Conservation (phyloP, 345 rosid species). For the Cochlearia excelsa region DNA sequence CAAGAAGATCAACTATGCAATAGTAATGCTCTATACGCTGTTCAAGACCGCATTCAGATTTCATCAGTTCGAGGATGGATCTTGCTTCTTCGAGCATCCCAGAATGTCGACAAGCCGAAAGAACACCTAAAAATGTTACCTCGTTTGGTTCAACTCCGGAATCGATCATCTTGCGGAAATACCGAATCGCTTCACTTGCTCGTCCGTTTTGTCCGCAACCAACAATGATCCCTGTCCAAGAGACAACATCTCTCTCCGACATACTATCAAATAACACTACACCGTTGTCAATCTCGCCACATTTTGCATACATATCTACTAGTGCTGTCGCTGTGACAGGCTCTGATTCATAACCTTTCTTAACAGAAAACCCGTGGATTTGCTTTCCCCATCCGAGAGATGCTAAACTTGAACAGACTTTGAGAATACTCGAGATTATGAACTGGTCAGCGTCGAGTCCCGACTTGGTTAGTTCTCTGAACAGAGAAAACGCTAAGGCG, state of each 20-base stretch:
- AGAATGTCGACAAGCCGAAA: conserved; percentile 69
- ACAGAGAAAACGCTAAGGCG: conserved; percentile 44
- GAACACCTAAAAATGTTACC: conserved; percentile 63
- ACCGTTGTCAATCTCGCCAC: conserved; percentile 59
- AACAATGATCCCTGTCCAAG: conserved; percentile 70
- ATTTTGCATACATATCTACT: conserved; percentile 60
- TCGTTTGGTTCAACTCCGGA: conserved; percentile 62
- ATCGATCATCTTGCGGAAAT: conserved; percentile 51
- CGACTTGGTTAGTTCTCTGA: conserved; percentile 45
- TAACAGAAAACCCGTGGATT: conserved; percentile 56
- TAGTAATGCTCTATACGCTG: conserved; percentile 67
- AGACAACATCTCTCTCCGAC: conserved; percentile 51
- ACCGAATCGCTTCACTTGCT: conserved; percentile 47
- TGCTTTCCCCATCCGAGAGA: conserved; percentile 58
- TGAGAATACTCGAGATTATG: conserved; percentile 52
- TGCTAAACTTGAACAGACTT: conserved; percentile 56
- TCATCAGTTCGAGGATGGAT: conserved; percentile 50
- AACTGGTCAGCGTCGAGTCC: conserved; percentile 48
- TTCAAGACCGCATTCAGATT: conserved; percentile 43
- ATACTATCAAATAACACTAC: conserved; percentile 44
- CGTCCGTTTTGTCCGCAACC: conserved; percentile 78
- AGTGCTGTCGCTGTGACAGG: conserved; percentile 48
- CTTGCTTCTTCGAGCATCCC: conserved; percentile 58
- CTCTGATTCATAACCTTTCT: conserved; percentile 55
- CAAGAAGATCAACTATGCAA: conserved; percentile 69